phyloP scores from a whole-genome alignment of 192 early-diverging fungal genomes.

The Backusella parvicylindrica region DNA sequence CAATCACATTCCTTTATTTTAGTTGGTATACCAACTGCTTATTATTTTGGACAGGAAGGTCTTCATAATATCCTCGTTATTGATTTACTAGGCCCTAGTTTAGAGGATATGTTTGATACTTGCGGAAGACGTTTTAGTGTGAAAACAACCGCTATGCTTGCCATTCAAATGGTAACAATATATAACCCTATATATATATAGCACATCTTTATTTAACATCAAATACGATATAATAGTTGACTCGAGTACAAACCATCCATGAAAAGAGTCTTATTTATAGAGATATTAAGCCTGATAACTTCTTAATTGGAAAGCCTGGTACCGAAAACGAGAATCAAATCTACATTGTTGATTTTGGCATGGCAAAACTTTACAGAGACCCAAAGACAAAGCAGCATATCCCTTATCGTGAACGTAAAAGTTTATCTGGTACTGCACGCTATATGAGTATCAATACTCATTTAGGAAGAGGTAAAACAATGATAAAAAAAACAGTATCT shows the following conservation, averaged over 20 bases:
- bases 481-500: background rate
- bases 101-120: constrained; percentile 96
- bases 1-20: background rate
- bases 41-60: constrained; percentile 97
- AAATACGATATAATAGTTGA: constrained; percentile 46
- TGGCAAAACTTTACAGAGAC: constrained; percentile 98
- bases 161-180: constrained; percentile 80
- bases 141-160: constrained; percentile 94
- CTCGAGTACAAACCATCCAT: constrained; percentile 88
- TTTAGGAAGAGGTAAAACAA: constrained; percentile 74
- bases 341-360: constrained; percentile 96
- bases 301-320: constrained; percentile 82
- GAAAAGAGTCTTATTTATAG: constrained; percentile 95
- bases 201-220: no score
- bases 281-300: constrained; percentile 99
- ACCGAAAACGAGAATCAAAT: constrained; percentile 63
- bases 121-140: constrained; percentile 87
- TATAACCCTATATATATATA: background rate
- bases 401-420: constrained; percentile 95
- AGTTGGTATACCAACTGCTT: constrained; percentile 87
- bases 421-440: constrained; percentile 93
- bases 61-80: constrained; percentile 93
- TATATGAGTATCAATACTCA: constrained; percentile 99
- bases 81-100: constrained; percentile 86
- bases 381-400: constrained; percentile 97